Conservation (phyloP, 1,139 yeast genomes). For the Diutina sp. region DNA sequence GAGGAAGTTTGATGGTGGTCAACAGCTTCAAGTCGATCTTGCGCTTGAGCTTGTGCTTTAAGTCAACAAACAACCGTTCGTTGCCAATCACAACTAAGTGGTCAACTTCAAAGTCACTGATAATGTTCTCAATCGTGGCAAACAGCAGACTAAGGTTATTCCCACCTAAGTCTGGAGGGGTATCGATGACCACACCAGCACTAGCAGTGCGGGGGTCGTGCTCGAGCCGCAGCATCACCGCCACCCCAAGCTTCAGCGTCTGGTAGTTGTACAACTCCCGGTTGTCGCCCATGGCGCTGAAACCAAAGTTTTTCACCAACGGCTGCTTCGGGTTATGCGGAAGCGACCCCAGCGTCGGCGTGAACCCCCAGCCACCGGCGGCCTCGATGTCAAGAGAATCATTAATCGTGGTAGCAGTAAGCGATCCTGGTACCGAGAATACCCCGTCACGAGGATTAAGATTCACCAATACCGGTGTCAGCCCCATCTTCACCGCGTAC, state of each 20-base stretch:
- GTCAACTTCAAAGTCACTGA: constrained; percentile 50
- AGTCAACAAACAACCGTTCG: constrained; percentile 53
- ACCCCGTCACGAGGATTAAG: constrained; percentile 73
- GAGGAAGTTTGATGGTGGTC: constrained; percentile 47
- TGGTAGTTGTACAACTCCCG: constrained; percentile 45
- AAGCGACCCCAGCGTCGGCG: constrained; percentile 82
- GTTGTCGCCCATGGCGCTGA: constrained; percentile 48
- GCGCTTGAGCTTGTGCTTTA: constrained; percentile 42
- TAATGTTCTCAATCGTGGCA: constrained; percentile 42
- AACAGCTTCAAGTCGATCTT: constrained; percentile 19
- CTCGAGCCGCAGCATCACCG: constrained; percentile 42
- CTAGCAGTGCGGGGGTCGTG: constrained; percentile 40
- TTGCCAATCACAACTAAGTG: constrained; percentile 47
- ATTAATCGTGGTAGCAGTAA: constrained; percentile 75
- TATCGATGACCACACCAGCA: constrained; percentile 66
- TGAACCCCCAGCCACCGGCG: constrained; percentile 64
- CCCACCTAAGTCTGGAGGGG: constrained; percentile 40
- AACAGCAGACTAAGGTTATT: constrained; percentile 9
- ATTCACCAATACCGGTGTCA: constrained; percentile 61
- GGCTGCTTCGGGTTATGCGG: constrained; percentile 81
- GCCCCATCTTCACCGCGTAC: constrained; percentile 64
- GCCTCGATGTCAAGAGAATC: constrained; percentile 73
- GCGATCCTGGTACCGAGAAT: constrained; percentile 72
- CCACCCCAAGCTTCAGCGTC: constrained; percentile 44
- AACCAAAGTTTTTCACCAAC: constrained; percentile 67